These are phyloP conservation scores for Metschnikowia dekortorum DNA, from an alignment of 805 yeast species.

Conservation along the genomic window DNA sequence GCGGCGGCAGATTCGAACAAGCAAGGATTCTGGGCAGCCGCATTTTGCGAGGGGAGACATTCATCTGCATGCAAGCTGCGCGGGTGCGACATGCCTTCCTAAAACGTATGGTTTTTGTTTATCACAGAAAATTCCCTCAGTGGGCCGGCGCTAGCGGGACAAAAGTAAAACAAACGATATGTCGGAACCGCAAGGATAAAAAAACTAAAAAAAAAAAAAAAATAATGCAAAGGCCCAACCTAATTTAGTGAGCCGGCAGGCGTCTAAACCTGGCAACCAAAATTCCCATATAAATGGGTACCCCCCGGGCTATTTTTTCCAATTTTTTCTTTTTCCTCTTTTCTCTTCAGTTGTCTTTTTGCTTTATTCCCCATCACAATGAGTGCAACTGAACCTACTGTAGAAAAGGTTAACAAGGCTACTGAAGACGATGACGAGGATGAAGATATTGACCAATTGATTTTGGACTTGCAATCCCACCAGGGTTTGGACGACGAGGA, in stretches of 20 bases:
- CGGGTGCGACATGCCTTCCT: conserved; percentile 15
- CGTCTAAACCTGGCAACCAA: conserved; percentile 4
- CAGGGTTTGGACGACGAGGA: conserved; percentile 34
- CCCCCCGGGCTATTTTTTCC: conserved; percentile 7
- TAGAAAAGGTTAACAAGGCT: conserved; percentile 49
- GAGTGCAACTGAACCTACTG: conserved; percentile 49
- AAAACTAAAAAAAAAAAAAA: conserved; percentile 5
- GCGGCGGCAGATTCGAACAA: neutral
- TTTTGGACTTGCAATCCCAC: conserved; percentile 74
- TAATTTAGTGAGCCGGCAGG: conserved; percentile 5
- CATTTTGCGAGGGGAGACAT: neutral
- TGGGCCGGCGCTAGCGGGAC: conserved; percentile 7
- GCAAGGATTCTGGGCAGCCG: neutral
- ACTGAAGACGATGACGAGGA: conserved; percentile 49
- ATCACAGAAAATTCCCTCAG: conserved; percentile 19
- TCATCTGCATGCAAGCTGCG: neutral
- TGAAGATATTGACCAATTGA: conserved; percentile 58
- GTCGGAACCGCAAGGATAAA: conserved; percentile 6
- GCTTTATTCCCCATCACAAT: conserved; percentile 12
- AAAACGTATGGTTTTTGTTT: conserved; percentile 19
- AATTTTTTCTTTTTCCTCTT: conserved; percentile 5
- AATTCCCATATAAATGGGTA: conserved; percentile 16
- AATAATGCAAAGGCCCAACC: conserved; percentile 3
- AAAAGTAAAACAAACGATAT: conserved; percentile 8
- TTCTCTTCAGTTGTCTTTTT: conserved; percentile 14